Conservation (phyloP, 2,329 filamentous ascomycete species). For the Spiromastix sp. region DNA sequence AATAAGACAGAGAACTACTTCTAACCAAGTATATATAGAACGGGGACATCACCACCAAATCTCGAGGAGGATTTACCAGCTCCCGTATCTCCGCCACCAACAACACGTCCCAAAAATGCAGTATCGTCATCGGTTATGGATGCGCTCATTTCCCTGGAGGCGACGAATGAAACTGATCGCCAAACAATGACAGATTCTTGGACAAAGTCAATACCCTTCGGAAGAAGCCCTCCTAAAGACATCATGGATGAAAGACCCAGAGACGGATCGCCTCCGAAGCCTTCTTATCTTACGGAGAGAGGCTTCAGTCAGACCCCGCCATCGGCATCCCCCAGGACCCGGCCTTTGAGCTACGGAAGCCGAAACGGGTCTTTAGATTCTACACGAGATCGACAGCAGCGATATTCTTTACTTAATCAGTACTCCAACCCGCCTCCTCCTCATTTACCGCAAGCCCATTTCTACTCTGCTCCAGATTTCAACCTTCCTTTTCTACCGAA, state of each 20-base stretch:
- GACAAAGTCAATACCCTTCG: constrained; percentile 34
- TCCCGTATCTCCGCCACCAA: constrained; percentile 17
- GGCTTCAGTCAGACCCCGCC: constrained; percentile 32
- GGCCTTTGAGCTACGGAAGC: constrained; percentile 34
- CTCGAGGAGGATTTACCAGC: constrained; percentile 22
- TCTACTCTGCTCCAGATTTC: constrained; percentile 64
- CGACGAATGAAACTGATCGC: constrained; percentile 24
- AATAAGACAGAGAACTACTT: constrained; percentile 3
- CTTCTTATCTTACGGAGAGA: constrained; percentile 28
- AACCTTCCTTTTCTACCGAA: constrained; percentile 42
- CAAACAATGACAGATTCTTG: constrained; percentile 31
- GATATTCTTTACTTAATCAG: constrained; percentile 27
- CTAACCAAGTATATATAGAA: constrained; percentile 16
- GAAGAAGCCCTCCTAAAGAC: constrained; percentile 34
- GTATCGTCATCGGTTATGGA: constrained; percentile 30
- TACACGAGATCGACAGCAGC: constrained; percentile 28
- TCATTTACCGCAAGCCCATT: constrained; percentile 66
- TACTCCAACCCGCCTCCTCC: constrained; percentile 46
- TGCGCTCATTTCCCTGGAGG: constrained; percentile 24
- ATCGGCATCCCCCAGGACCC: constrained; percentile 33
- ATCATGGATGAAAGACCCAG: constrained; percentile 24
- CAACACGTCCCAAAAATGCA: constrained; percentile 15
- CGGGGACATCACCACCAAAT: constrained; percentile 16
- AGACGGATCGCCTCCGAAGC: constrained; percentile 29
- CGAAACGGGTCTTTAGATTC: constrained; percentile 28